Base-by-base conservation (phyloP, 2,329 filamentous ascomycete species). In the Pestalotiopsis fici region DNA sequence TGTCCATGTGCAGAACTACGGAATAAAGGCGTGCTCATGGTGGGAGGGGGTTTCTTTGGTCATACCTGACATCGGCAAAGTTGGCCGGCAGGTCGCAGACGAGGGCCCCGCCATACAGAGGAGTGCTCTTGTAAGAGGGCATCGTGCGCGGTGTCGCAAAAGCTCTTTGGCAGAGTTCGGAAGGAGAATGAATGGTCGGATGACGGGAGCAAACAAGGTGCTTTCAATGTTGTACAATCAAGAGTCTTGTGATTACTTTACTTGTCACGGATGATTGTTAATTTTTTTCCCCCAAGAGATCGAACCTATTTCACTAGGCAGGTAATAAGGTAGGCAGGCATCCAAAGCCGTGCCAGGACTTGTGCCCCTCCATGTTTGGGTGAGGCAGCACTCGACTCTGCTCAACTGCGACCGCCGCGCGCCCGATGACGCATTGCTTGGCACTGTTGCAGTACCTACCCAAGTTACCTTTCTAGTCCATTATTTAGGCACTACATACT, bases 41-140 rank as follows among this genome's bases (percentile, higher is more conserved):
- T 35, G 4, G 31, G 11, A 35, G 31, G 31, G 31, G 31, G 7
- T 35, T 35, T 35, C 11, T 35, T 35, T 35, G 31, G 25, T 39
- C 63, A 47, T 82, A 93, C 92, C 91, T 93, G 67, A 93, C 90
- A 74, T 95, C 92, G 72, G 87, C 87, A 78, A 93, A 93, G 70
- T 85, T 85, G 64, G 83, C 78, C 15, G 92, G 92, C 15, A 94
- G 82, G 69, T 93, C 90, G 74, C 86, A 88, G 71, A 86, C 83
- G 70, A 94, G 87, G 69, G 92, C 91, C 76, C 91, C 91, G 76
- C 92, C 92, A 76, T 90, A 95, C 59, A 95, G 88, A 65, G 86
- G 82, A 60, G 86, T 89, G 72, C 76, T 83, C 69, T 82, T 82
- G 79, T 86, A 93, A 31, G 80, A 54, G 37, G 65, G 27, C 65